A percentile compares a stretch with the other conserved stretches of the same genome.
These are phyloP conservation scores for Geotrichum klebahnii DNA, from an alignment of 1,139 yeast genomes.

Conservation along the genomic window DNA sequence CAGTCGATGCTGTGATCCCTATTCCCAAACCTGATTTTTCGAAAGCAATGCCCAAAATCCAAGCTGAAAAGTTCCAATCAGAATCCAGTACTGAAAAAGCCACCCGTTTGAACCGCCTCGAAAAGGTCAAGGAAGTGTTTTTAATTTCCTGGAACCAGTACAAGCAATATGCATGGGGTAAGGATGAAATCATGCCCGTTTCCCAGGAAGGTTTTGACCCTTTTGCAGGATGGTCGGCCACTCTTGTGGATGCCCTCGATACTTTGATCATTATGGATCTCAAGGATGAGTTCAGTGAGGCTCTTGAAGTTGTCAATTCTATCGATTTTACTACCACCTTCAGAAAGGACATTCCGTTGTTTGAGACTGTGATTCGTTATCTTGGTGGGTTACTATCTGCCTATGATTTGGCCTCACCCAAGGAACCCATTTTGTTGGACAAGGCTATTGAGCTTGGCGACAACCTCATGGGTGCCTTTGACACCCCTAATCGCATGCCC, in stretches of 20 bases:
- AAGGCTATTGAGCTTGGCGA: conserved; percentile 63
- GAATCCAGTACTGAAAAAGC: conserved; percentile 9
- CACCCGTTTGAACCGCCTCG: conserved; percentile 38
- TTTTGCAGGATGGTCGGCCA: conserved; percentile 49
- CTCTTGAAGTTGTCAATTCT: conserved; percentile 48
- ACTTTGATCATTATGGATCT: conserved; percentile 62
- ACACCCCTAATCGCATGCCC: conserved; percentile 67
- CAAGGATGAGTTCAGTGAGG: conserved; percentile 50
- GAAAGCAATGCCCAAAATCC: conserved; percentile 11
- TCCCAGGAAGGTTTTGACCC: conserved; percentile 39
- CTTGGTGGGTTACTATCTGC: conserved; percentile 71
- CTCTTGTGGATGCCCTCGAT: conserved; percentile 65
- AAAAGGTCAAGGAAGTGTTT: conserved; percentile 51
- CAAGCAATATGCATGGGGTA: conserved; percentile 61
- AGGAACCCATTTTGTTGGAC: conserved; percentile 45
- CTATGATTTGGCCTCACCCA: conserved; percentile 60
- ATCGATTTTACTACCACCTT: conserved; percentile 51
- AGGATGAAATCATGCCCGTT: conserved; percentile 53
- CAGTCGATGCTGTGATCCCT: conserved; percentile 23
- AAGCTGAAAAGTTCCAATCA: conserved; percentile 13
- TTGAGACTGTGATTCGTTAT: conserved; percentile 67
- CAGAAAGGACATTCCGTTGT: conserved; percentile 52
- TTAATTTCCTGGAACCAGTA: conserved; percentile 57
- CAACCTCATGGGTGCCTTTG: conserved; percentile 63
- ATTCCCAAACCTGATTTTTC: conserved; percentile 14